Evolutionary conservation across 805 yeast genomes (phyloP), one percentile per base, ranked within the genome.

Genomic region (Kodamaea neixiangensis): DNA sequence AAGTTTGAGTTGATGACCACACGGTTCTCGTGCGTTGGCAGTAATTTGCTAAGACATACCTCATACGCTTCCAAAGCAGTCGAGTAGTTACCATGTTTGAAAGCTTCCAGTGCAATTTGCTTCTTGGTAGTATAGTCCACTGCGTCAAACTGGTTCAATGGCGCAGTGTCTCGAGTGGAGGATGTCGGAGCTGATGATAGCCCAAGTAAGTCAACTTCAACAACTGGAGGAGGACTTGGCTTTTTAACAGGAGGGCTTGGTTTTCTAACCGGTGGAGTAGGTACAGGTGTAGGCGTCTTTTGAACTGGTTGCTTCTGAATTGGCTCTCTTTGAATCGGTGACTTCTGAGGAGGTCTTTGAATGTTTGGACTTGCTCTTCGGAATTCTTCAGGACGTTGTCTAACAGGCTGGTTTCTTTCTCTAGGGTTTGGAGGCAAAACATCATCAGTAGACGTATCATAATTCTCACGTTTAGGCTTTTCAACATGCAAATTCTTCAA

Each of bases 41-140:
- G 96, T 2, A 91, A 70, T 2, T 81, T 61, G 11, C 58, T 52
- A 21, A 77, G 59, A 44, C 82, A 72, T 38, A 78, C 71, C 29
- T 80, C 75, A 63, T 88, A 94, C 48, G 76, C 75, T 22, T 71
- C 77, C 11, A 81, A 71, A 0, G 99, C 92, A 3, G 71, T 62
- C 3, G 82, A 65, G 64, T 86, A 94, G 64, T 94, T 93, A 15
- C 99, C 99, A n/a, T 82, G 78, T 50, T 81, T 80, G 71, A 84
- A 94, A 1, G 83, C 76, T 14, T 76, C 76, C 5, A 81, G 71
- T 5, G 91, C 99, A 20, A 75, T 75, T 6, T 66, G 68, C 53
- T 83, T 81, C 22, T 75, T 71, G 19, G 77, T 78, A 6, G 73
- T 71, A 71, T 83, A 58, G 70, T 71, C 69, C 37, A 69, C 69